These are phyloP conservation scores for Macadamia tetraphylla DNA, from an alignment of 164 flowering plant species.

Conservation along the genomic window DNA sequence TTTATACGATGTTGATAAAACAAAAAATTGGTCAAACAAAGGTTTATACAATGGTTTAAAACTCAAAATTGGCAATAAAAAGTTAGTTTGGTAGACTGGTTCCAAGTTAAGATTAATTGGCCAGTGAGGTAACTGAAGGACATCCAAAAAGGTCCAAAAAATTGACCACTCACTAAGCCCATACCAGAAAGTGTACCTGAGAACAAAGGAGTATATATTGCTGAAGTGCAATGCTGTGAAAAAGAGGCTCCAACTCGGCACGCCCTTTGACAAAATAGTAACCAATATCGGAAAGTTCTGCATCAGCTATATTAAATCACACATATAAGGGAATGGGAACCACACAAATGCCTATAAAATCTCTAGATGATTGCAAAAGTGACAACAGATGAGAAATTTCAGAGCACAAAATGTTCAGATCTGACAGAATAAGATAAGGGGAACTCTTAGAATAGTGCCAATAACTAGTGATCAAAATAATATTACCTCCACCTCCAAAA, in stretches of 20 bases:
- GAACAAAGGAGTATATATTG: conserved; percentile 77
- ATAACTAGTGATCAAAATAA: not conserved
- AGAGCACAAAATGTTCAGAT: not conserved
- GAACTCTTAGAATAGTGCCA: too few species aligned
- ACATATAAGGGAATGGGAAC: conserved; percentile 5
- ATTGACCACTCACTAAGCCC: not conserved
- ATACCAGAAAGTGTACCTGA: conserved; percentile 44
- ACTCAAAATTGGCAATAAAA: too few species aligned
- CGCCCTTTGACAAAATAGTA: conserved; percentile 27
- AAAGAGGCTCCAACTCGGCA: conserved; percentile 44
- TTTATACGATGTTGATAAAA: too few species aligned
- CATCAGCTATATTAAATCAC: conserved; percentile 9
- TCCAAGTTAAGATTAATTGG: not conserved
- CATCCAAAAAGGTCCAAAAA: not conserved
- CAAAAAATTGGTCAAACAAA: too few species aligned
- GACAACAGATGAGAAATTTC: not conserved
- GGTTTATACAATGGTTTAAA: too few species aligned
- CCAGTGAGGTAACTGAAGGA: not conserved
- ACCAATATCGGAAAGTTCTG: conserved; percentile 32
- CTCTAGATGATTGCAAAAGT: not conserved
- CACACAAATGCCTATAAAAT: not conserved
- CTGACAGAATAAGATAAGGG: not conserved
- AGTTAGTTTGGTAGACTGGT: too few species aligned
- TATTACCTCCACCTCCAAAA: conserved; percentile 10
- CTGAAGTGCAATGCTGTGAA: conserved; percentile 65